Percentiles rank a stretch among this genome's conserved stretches.
Conservation (phyloP, 2,329 filamentous ascomycete genomes). For the Aspergillus nomiae region DNA sequence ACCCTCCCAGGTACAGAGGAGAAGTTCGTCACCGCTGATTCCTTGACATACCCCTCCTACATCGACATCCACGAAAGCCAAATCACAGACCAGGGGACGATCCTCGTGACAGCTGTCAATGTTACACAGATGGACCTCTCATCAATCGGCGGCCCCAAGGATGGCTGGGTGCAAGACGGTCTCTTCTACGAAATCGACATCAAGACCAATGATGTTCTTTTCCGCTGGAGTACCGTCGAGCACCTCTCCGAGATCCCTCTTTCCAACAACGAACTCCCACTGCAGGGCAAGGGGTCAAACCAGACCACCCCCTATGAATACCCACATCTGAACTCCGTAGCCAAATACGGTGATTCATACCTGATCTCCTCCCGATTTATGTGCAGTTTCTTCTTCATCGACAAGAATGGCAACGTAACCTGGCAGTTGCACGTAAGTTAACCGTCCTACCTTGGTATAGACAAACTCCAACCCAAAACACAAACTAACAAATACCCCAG, state of each 20-base stretch:
- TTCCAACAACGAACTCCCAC: constrained; percentile 16
- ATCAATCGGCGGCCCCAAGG: constrained; percentile 21
- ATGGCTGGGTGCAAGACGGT: constrained; percentile 29
- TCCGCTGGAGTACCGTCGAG: constrained; percentile 28
- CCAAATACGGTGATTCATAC: constrained; percentile 25
- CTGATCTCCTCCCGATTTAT: constrained; percentile 25
- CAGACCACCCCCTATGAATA: constrained; percentile 25
- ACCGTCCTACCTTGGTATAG: background rate
- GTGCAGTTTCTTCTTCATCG: constrained; percentile 26
- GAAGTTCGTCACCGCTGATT: constrained; percentile 17
- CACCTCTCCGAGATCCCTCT: constrained; percentile 24
- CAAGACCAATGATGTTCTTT: constrained; percentile 26
- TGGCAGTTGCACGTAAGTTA: constrained; percentile 28
- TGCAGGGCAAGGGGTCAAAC: constrained; percentile 13
- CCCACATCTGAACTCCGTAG: constrained; percentile 26
- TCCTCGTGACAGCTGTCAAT: constrained; percentile 26
- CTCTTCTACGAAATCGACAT: constrained; percentile 32
- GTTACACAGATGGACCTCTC: constrained; percentile 25
- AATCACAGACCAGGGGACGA: constrained; percentile 23
- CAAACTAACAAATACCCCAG: constrained; percentile 11
- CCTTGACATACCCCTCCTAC: constrained; percentile 19
- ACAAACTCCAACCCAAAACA: background rate
- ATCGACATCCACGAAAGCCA: constrained; percentile 29
- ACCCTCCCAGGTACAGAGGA: constrained; percentile 13
- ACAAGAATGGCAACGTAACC: constrained; percentile 25